Conservation (phyloP, 75 land plant species). For the Selaginella moellendorffii region DNA sequence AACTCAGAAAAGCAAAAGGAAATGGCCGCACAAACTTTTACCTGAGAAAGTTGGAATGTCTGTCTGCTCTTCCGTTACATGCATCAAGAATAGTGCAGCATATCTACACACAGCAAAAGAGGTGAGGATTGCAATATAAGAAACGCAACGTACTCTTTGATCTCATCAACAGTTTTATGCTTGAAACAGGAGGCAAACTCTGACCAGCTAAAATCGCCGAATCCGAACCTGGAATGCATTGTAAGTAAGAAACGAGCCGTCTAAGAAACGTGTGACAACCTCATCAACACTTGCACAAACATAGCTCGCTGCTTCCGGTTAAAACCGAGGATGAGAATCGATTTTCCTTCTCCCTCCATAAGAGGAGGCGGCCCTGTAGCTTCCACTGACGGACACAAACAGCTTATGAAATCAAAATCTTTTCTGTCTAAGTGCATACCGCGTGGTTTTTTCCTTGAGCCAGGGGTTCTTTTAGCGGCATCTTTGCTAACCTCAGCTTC, state of each 20-base stretch:
- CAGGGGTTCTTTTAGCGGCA: no score
- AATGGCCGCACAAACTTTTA: constrained; percentile 10
- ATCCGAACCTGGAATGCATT: constrained; percentile 58
- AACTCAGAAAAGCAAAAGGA: not conserved
- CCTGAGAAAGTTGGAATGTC: constrained; percentile 65
- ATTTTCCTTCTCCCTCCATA: constrained; percentile 92
- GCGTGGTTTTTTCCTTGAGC: constrained; percentile 15
- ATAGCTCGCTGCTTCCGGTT: constrained; percentile 67
- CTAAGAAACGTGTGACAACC: no score
- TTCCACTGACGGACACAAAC: not conserved
- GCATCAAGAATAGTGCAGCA: constrained; percentile 61
- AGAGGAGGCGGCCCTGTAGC: constrained; percentile 30
- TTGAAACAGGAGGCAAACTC: constrained; percentile 74
- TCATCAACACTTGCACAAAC: constrained; percentile 88
- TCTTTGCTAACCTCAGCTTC: not conserved
- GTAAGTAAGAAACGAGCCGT: no score
- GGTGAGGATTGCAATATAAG: not conserved
- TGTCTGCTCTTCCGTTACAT: constrained; percentile 61
- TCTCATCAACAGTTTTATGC: constrained; percentile 66
- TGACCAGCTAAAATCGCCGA: constrained; percentile 79
- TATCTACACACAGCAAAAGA: constrained; percentile 32
- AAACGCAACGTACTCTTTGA: constrained; percentile 42
- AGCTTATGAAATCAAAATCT: not conserved
- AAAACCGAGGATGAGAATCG: constrained; percentile 74
- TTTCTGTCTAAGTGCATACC: no score